Evolutionary conservation across 192 early-diverging fungal genomes (phyloP), one percentile per base, ranked within the genome.

Genomic region (Phlyctochytrium planicorne): DNA sequence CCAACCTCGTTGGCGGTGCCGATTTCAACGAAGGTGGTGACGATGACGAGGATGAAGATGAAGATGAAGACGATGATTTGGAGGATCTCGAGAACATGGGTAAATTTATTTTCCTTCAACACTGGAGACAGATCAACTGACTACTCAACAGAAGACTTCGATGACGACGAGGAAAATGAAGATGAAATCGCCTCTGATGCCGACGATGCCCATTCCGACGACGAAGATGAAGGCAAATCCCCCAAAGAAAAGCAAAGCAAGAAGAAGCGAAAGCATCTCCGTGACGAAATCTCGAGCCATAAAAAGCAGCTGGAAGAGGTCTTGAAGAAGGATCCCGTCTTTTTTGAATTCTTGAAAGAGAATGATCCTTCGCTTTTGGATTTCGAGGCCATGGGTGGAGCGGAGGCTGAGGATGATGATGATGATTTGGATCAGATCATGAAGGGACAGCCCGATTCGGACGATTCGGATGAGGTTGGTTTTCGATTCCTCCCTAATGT

Each of bases 271-370:
- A 80, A 31, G 76, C 81, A 37, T 76, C 80, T 53, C 80, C 86
- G 4, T 75, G 74, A 30, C 78, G 81, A 89, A 53, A 89, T 87
- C 52, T 77, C 78, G 0, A 70, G 77, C 40, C 92, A 94, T 73
- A 93, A 92, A 75, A 67, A 84, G 67, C 79, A 99, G 77, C 75
- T 99, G 50, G 90, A 96, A 47, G 81, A 87, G 3, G 81, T 97
- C 76, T 90, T 90, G 68, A 77, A 89, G 62, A 88, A 88, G 69
- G 95, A 98, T 67, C 94, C 95, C 16, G 84, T 89, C 68, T 98
- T 98, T 75, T 94, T 89, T 81, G 80, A 98, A 75, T 98, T 85
- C 72, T 79, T 98, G 77, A 70, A 89, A 68, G 85, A 96, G 75
- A 93, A 97, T 64, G 93, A 96, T 76, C 70, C 84, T 33, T 87